phyloP scores from a whole-genome alignment of 352 stramenopile genomes.

The Blastocystis sp. region DNA sequence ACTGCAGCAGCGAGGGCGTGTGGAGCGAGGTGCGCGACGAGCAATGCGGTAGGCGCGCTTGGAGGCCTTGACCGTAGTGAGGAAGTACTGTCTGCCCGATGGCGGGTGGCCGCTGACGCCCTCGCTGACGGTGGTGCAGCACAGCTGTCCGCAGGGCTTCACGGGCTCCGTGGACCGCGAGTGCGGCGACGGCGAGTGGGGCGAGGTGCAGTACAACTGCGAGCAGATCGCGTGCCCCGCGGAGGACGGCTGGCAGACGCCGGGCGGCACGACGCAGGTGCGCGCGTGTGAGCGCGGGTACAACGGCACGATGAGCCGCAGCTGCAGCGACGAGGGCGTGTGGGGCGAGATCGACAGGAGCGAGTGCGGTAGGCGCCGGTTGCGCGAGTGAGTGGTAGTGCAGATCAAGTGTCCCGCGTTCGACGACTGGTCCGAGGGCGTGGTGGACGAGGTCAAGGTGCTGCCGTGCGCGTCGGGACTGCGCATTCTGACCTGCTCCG shows the following conservation, averaged over 20 bases:
- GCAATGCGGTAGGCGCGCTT: conserved; percentile 9
- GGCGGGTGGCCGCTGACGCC: conserved; percentile 55
- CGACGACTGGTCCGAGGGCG: conserved; percentile 13
- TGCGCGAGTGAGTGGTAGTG: background rate
- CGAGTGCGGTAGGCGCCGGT: conserved; percentile 13
- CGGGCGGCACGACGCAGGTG: conserved; percentile 10
- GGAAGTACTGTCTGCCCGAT: conserved; percentile 58
- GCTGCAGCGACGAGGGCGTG: conserved; percentile 25
- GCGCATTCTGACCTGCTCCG: conserved; percentile 37
- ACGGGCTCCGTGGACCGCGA: conserved; percentile 40
- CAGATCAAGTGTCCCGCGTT: conserved; percentile 56
- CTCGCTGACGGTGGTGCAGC: conserved; percentile 30
- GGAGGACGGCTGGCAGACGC: conserved; percentile 30
- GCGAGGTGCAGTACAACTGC: conserved; percentile 39
- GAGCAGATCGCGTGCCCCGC: conserved; percentile 37
- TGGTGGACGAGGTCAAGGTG: conserved; percentile 47
- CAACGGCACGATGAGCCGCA: conserved; percentile 28
- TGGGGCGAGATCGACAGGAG: conserved; percentile 17
- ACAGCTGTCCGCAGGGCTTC: conserved; percentile 43
- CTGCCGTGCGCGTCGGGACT: conserved; percentile 5
- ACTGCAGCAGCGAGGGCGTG: conserved; percentile 41
- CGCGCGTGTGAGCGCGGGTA: conserved; percentile 17
- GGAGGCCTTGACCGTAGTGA: background rate
- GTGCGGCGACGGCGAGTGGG: conserved; percentile 68
- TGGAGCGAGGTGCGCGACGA: conserved; percentile 46